These are phyloP conservation scores for Chrysoporthe cubensis DNA, from an alignment of 2,329 filamentous ascomycete genomes.

Conservation along the genomic window DNA sequence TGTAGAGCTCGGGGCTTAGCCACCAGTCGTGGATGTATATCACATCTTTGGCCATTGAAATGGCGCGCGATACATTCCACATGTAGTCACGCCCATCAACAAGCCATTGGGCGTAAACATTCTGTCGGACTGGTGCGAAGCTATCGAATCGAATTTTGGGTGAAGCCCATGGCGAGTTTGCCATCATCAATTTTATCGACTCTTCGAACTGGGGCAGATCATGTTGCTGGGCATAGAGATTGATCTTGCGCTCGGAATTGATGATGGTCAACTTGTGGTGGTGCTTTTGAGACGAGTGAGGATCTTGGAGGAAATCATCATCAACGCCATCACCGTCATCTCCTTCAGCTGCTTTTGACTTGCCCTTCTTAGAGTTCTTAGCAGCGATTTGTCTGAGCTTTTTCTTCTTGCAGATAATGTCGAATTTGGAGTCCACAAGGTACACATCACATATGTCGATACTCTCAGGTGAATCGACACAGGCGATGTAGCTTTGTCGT, in stretches of 20 bases:
- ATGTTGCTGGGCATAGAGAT: slow-evolving; percentile 85
- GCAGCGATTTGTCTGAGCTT: slow-evolving; percentile 52
- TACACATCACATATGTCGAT: slow-evolving; percentile 99
- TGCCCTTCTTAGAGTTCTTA: slow-evolving; percentile 57
- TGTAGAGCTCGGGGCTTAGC: slow-evolving; percentile 94
- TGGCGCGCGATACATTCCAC: slow-evolving; percentile 98
- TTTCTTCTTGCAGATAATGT: slow-evolving; percentile 73
- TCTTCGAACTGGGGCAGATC: slow-evolving; percentile 91
- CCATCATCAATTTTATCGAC: slow-evolving; percentile 84
- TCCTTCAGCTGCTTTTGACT: slow-evolving; percentile 3
- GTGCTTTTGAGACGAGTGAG: slow-evolving; percentile 40
- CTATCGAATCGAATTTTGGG: slow-evolving; percentile 82
- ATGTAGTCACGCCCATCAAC: slow-evolving; percentile 98
- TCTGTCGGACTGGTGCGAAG: slow-evolving; percentile 85
- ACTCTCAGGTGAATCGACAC: slow-evolving; percentile 96
- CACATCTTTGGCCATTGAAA: slow-evolving; percentile 95
- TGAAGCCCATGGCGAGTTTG: slow-evolving; percentile 80
- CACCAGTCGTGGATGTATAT: slow-evolving; percentile 99
- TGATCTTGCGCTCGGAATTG: slow-evolving; percentile 91
- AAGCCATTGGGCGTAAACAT: slow-evolving; percentile 92
- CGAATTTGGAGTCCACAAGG: slow-evolving; percentile 88
- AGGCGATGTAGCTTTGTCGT: slow-evolving; percentile 96
- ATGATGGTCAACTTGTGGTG: slow-evolving; percentile 88
- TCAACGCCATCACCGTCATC: slow-evolving; percentile 32
- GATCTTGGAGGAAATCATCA: slow-evolving; percentile 41